Base-by-base conservation (phyloP, 768 basidiomycete species). In the Boletus sp. region DNA sequence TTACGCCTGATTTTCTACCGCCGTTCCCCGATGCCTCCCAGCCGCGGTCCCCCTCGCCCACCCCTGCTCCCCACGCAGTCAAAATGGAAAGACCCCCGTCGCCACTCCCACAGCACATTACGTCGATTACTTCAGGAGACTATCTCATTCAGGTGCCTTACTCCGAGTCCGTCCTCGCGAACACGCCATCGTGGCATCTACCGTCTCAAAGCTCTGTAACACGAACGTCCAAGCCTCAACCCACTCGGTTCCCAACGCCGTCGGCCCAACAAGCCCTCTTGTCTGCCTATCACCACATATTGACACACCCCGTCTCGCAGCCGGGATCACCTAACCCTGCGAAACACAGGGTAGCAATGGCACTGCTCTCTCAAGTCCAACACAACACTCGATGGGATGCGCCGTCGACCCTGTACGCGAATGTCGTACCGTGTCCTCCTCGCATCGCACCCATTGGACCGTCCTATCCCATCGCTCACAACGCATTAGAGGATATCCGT, bases 291-390 rank as follows among this genome's bases (percentile, higher is more conserved):
- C 90, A 89, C 60, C 85, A 91, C 61, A 86, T 90, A 57, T 79
- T 90, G 49, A 90, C 86, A 0, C 83, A 90, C 61, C 86, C 87
- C 1, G 81, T 85, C 0, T 74, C 83, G 0, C 67, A 78, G 51
- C 74, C 77, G 0, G 75, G 76, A 6, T 63, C 80, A 10, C 73
- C 83, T 4, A 89, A 83, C 52, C 83, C 85, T 32, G 73, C 83
- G 5, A 81, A 87, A 44, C 89, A 92, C 73, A 85, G 83, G 65
- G 84, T 91, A n/a, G 85, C 87, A 5, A 83, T 91, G 80, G 78
- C 85, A 0, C 74, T 92, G 9, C 77, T 91, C 36, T 68, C 77
- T 0, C 81, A 86, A 51, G 74, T 81, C 3, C 83, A 89, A 67
- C 69, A 72, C 20, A 73, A 74, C 24, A 74, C 86, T 10, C 81